These are phyloP conservation scores for Cystobasidium slooffiae DNA, from an alignment of 1,284 basidiomycete genomes.

Conservation along the genomic window DNA sequence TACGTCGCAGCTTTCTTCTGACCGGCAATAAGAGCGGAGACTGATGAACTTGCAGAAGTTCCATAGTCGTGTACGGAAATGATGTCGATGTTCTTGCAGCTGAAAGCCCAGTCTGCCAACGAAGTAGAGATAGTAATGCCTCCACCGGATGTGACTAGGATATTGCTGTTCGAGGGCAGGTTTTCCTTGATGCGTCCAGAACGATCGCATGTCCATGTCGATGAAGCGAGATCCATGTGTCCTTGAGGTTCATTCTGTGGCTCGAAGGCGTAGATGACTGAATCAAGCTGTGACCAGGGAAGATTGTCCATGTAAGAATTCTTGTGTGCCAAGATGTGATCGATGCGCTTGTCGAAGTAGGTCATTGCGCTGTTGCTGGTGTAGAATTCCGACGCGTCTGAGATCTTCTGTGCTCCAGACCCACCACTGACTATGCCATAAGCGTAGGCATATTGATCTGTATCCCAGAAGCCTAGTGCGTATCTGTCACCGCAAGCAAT, in stretches of 20 bases:
- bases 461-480: conserved; percentile 53
- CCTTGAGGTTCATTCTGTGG: conserved; percentile 61
- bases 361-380: conserved; percentile 47
- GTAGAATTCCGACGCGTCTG: conserved; percentile 51
- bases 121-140: conserved; percentile 58
- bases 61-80: conserved; percentile 60
- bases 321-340: conserved; percentile 57
- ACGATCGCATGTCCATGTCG: conserved; percentile 59
- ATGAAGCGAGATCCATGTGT: conserved; percentile 53
- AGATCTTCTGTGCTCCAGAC: conserved; percentile 48
- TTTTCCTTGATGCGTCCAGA: conserved; percentile 57
- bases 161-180: conserved; percentile 52
- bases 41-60: conserved; percentile 55
- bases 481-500: conserved; percentile 57
- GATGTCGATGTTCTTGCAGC: conserved; percentile 57
- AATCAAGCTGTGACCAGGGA: conserved; percentile 60
- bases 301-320: conserved; percentile 58
- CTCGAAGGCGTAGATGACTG: conserved; percentile 61
- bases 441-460: conserved; percentile 50
- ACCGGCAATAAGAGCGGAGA: conserved; percentile 54
- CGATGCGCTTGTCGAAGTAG: conserved; percentile 54
- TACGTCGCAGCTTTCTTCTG: conserved; percentile 55
- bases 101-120: conserved; percentile 57
- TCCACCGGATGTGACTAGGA: conserved; percentile 59
- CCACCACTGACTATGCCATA: conserved; percentile 50